phyloP scores from a whole-genome alignment of 306 rosid genomes.

The Vigna radiata region DNA sequence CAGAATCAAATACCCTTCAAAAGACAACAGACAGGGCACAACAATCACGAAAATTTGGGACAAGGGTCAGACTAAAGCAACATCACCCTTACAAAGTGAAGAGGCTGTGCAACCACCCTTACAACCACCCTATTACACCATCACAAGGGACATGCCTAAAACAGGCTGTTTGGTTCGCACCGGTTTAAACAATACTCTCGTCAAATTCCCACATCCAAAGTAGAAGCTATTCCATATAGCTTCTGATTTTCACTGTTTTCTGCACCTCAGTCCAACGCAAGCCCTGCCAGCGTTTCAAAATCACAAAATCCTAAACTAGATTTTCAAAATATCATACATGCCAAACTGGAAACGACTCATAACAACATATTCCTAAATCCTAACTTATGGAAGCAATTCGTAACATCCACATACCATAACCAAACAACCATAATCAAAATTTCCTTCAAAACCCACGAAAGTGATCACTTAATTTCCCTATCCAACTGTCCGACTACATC shows the following conservation, averaged over 20 bases:
- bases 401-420: constrained; percentile 21
- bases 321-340: background rate
- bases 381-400: background rate
- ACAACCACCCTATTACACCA: background rate
- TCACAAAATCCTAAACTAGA: constrained; percentile 5
- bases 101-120: background rate
- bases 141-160: background rate
- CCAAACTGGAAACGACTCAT: background rate
- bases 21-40: background rate
- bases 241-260: background rate
- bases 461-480: background rate
- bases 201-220: background rate
- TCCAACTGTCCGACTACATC: background rate
- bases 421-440: background rate
- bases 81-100: background rate
- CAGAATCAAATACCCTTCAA: background rate
- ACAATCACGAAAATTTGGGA: background rate
- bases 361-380: background rate
- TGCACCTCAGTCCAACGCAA: background rate
- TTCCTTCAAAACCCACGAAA: background rate
- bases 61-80: background rate
- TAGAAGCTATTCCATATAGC: constrained; percentile 1
- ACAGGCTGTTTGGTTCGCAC: background rate
- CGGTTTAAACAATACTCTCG: background rate
- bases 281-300: background rate